Conservation (phyloP, 768 basidiomycete species). For the Kwoniella sp. region DNA sequence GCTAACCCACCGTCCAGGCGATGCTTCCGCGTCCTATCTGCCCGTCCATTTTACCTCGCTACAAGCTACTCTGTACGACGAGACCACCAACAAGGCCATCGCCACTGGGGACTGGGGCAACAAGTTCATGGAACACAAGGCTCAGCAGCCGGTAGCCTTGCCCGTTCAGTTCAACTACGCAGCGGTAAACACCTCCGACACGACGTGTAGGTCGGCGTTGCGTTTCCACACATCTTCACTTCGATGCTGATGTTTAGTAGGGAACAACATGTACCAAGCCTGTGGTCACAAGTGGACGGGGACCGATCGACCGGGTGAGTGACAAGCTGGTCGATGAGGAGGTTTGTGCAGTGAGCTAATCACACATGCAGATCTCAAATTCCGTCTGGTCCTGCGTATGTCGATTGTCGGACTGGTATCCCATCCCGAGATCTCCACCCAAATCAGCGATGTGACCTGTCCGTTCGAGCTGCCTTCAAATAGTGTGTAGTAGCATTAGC, state of each 20-base stretch:
- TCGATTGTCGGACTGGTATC: slow-evolving; percentile 65
- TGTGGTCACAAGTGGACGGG: slow-evolving; percentile 48
- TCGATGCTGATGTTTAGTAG: slow-evolving; percentile 12
- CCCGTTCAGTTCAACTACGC: slow-evolving; percentile 81
- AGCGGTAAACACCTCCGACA: slow-evolving; percentile 72
- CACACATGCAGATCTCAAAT: slow-evolving; percentile 53
- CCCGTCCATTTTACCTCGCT: slow-evolving; percentile 70
- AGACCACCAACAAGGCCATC: slow-evolving; percentile 62
- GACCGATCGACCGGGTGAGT: slow-evolving; percentile 36
- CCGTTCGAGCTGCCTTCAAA: slow-evolving; percentile 55
- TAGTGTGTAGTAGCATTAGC: too few species aligned
- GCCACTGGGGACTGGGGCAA: slow-evolving; percentile 63
- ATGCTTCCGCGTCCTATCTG: slow-evolving; percentile 70
- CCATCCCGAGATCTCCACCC: slow-evolving; percentile 56
- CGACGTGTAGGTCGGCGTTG: slow-evolving; percentile 62
- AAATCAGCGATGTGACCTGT: slow-evolving; percentile 63
- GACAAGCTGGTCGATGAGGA: not conserved
- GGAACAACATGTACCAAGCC: slow-evolving; percentile 46
- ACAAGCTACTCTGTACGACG: slow-evolving; percentile 65
- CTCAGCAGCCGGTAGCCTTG: slow-evolving; percentile 60
- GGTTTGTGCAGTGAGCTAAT: not conserved
- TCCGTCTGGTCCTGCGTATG: slow-evolving; percentile 66
- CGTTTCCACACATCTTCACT: not conserved
- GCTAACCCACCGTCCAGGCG: slow-evolving; percentile 50
- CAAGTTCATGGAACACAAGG: slow-evolving; percentile 62